Conservation (phyloP, 805 yeast genomes). For the Zygotorulaspora chibaensis region DNA sequence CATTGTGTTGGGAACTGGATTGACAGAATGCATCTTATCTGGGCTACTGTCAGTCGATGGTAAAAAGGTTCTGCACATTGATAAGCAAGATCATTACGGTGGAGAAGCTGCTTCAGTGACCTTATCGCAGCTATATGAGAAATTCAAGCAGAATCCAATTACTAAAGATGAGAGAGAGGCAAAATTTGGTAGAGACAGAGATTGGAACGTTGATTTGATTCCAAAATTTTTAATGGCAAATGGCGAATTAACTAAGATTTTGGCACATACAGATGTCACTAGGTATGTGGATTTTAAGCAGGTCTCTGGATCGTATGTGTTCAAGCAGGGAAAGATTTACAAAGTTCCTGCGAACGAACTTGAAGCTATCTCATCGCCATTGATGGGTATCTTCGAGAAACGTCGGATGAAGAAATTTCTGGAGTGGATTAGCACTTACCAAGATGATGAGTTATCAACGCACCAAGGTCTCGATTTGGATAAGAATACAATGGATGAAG, state of each 20-base stretch:
- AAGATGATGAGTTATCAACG: slow-evolving; percentile 72
- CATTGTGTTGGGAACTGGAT: slow-evolving; percentile 89
- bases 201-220: slow-evolving; percentile 96
- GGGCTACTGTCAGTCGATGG: slow-evolving; percentile 97
- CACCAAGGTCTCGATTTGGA: slow-evolving; percentile 86
- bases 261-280: slow-evolving; percentile 94
- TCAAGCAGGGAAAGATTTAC: slow-evolving; percentile 79
- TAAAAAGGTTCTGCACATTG: slow-evolving; percentile 93
- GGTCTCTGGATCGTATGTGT: slow-evolving; percentile 92
- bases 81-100: slow-evolving; percentile 94
- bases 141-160: slow-evolving; percentile 78
- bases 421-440: slow-evolving; percentile 79
- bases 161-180: slow-evolving; percentile 61
- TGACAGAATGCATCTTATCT: slow-evolving; percentile 92
- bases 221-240: slow-evolving; percentile 97
- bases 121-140: slow-evolving; percentile 62
- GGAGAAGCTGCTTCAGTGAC: slow-evolving; percentile 85
- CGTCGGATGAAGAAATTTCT: slow-evolving; percentile 89
- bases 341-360: slow-evolving; percentile 90
- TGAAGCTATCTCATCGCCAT: slow-evolving; percentile 86
- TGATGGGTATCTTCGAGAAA: slow-evolving; percentile 95
- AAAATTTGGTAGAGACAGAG: slow-evolving; percentile 84
- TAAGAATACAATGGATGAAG: slow-evolving; percentile 83
- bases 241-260: slow-evolving; percentile 93
- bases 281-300: slow-evolving; percentile 94